Evolutionary conservation across 2,329 filamentous ascomycete species (phyloP).

Genomic region (Cladosporium phlei): DNA sequence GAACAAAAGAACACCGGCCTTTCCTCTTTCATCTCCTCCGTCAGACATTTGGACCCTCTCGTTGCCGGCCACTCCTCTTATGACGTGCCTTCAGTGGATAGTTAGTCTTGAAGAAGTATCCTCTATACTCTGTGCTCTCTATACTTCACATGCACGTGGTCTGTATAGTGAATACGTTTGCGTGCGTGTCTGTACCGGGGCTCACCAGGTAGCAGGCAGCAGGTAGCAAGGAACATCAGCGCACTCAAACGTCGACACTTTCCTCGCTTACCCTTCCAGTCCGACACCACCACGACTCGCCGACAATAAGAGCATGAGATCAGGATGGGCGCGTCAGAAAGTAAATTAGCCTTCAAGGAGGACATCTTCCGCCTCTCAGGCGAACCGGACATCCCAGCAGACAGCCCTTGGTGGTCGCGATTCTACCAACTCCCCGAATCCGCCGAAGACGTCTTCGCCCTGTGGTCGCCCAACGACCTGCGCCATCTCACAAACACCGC

Average conservation of each 20-base stretch:
- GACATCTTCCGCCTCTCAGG: slow-evolving; percentile 97
- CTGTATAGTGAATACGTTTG: neutral
- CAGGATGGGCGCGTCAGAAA: slow-evolving; percentile 92
- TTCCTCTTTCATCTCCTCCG: too few species aligned
- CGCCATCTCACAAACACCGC: slow-evolving; percentile 24
- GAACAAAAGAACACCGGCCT: too few species aligned
- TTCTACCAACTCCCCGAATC: slow-evolving; percentile 98
- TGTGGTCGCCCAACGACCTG: slow-evolving; percentile 69
- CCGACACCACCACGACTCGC: too few species aligned
- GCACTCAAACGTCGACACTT: neutral
- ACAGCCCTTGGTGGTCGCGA: slow-evolving; percentile 92
- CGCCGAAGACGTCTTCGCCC: slow-evolving; percentile 90
- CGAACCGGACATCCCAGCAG: slow-evolving; percentile 76
- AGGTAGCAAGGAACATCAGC: neutral
- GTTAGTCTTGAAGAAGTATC: too few species aligned
- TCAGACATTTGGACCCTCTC: too few species aligned
- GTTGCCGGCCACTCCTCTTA: too few species aligned
- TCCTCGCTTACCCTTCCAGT: too few species aligned
- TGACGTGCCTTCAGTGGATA: too few species aligned
- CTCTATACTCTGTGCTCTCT: too few species aligned
- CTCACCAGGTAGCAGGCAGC: neutral
- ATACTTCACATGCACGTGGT: too few species aligned
- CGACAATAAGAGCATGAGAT: neutral
- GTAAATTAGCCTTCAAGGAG: slow-evolving; percentile 97
- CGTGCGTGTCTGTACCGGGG: neutral